A percentile compares a stretch with the other conserved stretches of the same genome.
phyloP scores from a whole-genome alignment of 2,329 filamentous ascomycete genomes.

The Cadophora gregata region DNA sequence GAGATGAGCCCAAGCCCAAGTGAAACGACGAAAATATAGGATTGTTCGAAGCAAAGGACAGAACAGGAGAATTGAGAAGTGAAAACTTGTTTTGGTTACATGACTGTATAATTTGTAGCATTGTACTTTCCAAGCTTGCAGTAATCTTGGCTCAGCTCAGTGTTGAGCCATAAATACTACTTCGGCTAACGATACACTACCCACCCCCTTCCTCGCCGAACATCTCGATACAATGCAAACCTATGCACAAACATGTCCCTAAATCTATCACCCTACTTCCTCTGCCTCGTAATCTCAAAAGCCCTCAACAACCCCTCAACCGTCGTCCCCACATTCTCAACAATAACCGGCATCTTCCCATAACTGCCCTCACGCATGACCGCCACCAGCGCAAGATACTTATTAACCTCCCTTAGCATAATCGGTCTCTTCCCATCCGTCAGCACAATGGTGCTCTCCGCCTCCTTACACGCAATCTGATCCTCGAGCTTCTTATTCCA shows the following conservation, averaged over 20 bases:
- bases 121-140: too few species aligned
- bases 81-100: too few species aligned
- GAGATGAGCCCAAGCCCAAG: too few species aligned
- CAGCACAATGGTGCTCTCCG: slow-evolving; percentile 72
- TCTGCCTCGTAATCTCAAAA: slow-evolving; percentile 73
- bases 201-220: too few species aligned
- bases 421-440: slow-evolving; percentile 67
- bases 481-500: slow-evolving; percentile 68
- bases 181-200: too few species aligned
- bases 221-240: not conserved
- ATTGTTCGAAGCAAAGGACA: too few species aligned
- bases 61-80: too few species aligned
- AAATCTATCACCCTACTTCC: slow-evolving; percentile 34
- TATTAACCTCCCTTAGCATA: slow-evolving; percentile 72
- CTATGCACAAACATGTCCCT: not conserved
- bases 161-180: too few species aligned
- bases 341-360: slow-evolving; percentile 82
- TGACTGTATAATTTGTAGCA: too few species aligned
- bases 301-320: slow-evolving; percentile 81
- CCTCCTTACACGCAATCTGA: slow-evolving; percentile 68
- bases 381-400: slow-evolving; percentile 80
- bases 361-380: slow-evolving; percentile 87
- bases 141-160: too few species aligned
- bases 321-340: slow-evolving; percentile 85
- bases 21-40: too few species aligned